Base-by-base conservation (phyloP, 163 green algal species). In the Scenedesmus sp. region DNA sequence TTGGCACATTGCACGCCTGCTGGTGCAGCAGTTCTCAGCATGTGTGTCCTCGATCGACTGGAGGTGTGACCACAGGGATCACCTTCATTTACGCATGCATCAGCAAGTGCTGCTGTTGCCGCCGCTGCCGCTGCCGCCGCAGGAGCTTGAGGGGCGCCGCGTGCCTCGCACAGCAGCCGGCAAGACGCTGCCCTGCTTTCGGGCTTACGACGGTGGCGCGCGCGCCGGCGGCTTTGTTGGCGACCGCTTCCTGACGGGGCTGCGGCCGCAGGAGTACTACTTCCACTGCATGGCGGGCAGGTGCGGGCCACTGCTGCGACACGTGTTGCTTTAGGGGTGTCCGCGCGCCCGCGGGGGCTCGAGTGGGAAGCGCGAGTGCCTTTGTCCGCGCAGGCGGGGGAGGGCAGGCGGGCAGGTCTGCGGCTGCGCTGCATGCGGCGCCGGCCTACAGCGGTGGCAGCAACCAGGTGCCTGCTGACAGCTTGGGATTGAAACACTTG, bases 281-380 rank as follows among this genome's bases (percentile, higher is more conserved):
- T 99, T 99, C 93, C 98, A 99, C 92, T 99, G 98, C 95, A 99
- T 99, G 98, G 98, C 98, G 3, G 98, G 98, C 20, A 94, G 85
- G 85, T 90, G 30, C n/a, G 46, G 81, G 49, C 30, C 43, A 22
- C 43, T 22, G 43, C 13, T 81, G 72, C 1, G 20, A n/a, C n/a
- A n/a, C 46, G 7, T 83, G 40, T 16, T 83, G 20, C 35, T 37
- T n/a, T 20, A 10, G 33, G 72, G 18, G 20, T 43, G 20, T n/a
- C n/a, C n/a, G n/a, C n/a, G n/a, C n/a, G n/a, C n/a, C n/a, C n/a
- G n/a, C n/a, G n/a, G n/a, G n/a, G n/a, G n/a, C n/a, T n/a, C n/a
- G n/a, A n/a, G n/a, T n/a, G n/a, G n/a, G n/a, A n/a, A n/a, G n/a
- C n/a, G n/a, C n/a, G n/a, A n/a, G n/a, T n/a, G n/a, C n/a, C n/a